These are phyloP conservation scores for Bjerkandera adusta DNA, from an alignment of 1,284 basidiomycete genomes.

Conservation along the genomic window DNA sequence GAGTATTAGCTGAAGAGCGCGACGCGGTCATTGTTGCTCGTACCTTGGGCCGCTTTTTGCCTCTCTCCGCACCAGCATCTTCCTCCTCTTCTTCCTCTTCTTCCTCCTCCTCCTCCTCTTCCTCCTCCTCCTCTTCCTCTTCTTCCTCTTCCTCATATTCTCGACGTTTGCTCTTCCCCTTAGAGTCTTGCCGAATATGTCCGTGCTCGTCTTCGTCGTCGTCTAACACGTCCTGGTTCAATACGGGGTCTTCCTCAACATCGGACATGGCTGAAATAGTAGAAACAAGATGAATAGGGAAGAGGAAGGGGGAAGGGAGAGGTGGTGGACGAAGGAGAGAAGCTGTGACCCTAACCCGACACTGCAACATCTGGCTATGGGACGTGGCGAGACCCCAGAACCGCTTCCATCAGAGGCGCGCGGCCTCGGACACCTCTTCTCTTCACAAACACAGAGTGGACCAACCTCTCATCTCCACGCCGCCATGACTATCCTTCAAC, in stretches of 20 bases:
- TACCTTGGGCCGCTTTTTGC: slow-evolving; percentile 60
- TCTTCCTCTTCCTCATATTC: slow-evolving; percentile 24
- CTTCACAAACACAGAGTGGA: no score
- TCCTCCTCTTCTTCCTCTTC: slow-evolving; percentile 46
- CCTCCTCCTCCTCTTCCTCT: slow-evolving; percentile 45
- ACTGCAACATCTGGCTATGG: no score
- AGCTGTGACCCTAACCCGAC: slow-evolving; percentile 4
- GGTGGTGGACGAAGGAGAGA: neutral
- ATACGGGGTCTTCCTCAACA: slow-evolving; percentile 3
- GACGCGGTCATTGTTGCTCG: slow-evolving; percentile 12
- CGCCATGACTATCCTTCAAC: slow-evolving; percentile 41
- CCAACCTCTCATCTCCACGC: no score
- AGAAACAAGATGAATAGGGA: no score
- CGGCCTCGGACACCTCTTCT: no score
- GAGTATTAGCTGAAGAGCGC: slow-evolving; percentile 13
- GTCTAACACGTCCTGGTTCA: slow-evolving; percentile 21
- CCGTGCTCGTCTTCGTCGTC: slow-evolving; percentile 37
- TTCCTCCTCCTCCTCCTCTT: slow-evolving; percentile 51
- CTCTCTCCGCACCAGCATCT: slow-evolving; percentile 37
- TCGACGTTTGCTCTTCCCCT: slow-evolving; percentile 27
- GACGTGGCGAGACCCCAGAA: no score
- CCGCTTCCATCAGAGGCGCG: no score
- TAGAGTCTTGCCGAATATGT: slow-evolving; percentile 19
- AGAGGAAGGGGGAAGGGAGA: neutral
- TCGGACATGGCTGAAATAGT: no score